Conservation (phyloP, 768 basidiomycete genomes). For the Termitomyces sp. region DNA sequence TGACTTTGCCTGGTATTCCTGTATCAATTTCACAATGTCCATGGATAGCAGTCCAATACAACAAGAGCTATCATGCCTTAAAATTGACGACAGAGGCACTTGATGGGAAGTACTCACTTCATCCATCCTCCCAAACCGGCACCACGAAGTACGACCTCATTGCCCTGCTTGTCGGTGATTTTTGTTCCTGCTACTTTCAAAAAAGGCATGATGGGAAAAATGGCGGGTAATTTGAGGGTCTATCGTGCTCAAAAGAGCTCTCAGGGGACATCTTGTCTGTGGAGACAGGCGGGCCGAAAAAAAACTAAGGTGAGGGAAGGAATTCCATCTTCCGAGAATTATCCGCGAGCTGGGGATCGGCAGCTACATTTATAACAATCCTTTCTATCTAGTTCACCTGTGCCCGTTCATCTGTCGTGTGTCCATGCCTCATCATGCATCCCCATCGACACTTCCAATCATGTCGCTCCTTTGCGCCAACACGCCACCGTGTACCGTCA, state of each 20-base stretch:
- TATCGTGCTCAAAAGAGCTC: constrained; percentile 7
- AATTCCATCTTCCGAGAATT: constrained; percentile 16
- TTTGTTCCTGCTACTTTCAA: constrained; percentile 54
- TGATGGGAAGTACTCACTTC: constrained; percentile 58
- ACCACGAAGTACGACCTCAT: constrained; percentile 58
- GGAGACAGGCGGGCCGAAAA: constrained; percentile 3
- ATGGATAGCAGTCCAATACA: too few relatives aligned
- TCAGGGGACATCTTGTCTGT: constrained; percentile 5
- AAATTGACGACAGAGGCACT: too few relatives aligned
- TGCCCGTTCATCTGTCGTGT: too few relatives aligned
- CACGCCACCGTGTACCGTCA: too few relatives aligned
- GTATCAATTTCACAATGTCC: too few relatives aligned
- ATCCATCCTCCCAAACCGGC: constrained; percentile 85
- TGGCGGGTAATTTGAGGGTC: not conserved
- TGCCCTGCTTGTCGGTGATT: constrained; percentile 50
- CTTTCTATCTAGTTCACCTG: too few relatives aligned
- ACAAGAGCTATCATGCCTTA: too few relatives aligned
- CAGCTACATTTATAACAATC: too few relatives aligned
- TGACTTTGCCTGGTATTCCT: too few relatives aligned
- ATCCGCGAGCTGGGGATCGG: not conserved
- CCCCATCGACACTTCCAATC: too few relatives aligned
- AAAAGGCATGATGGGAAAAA: constrained; percentile 36
- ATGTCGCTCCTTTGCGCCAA: too few relatives aligned
- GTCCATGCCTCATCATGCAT: too few relatives aligned
- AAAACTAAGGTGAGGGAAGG: not conserved